Percentiles rank a stretch among this genome's conserved stretches.
These are phyloP conservation scores for Phymatotrichopsis omnivora DNA, from an alignment of 2,329 filamentous ascomycete genomes.

Conservation along the genomic window DNA sequence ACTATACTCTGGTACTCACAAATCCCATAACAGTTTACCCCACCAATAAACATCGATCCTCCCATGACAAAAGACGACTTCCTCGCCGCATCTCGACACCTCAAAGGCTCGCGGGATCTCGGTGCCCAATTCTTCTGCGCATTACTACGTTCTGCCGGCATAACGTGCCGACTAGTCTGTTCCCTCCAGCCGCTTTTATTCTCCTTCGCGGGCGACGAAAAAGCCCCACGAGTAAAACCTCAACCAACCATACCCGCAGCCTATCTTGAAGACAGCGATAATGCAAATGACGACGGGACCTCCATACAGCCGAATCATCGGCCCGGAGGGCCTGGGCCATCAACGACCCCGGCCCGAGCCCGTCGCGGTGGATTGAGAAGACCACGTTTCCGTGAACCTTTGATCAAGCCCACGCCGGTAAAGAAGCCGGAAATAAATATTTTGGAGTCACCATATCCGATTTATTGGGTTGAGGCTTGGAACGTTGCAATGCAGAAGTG, in stretches of 20 bases:
- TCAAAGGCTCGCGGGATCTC: conserved; percentile 77
- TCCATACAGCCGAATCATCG: conserved; percentile 16
- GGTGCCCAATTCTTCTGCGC: conserved; percentile 88
- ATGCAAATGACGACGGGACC: conserved; percentile 15
- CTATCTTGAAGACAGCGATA: conserved; percentile 21
- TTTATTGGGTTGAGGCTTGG: conserved; percentile 93
- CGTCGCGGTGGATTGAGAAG: conserved; percentile 11
- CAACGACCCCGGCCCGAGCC: not conserved
- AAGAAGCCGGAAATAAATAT: conserved; percentile 8
- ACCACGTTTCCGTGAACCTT: conserved; percentile 12
- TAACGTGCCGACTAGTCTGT: conserved; percentile 74
- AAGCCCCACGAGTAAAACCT: conserved; percentile 33
- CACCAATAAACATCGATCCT: conserved; percentile 20
- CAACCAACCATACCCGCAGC: conserved; percentile 15
- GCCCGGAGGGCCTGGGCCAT: conserved; percentile 21
- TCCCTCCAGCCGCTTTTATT: conserved; percentile 79
- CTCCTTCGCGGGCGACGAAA: conserved; percentile 40
- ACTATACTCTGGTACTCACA: conserved; percentile 9
- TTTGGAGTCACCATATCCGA: conserved; percentile 43
- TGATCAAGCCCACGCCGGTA: conserved; percentile 1
- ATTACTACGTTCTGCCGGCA: conserved; percentile 67
- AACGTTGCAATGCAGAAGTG: conserved; percentile 82
- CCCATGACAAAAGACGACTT: conserved; percentile 64
- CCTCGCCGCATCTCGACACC: conserved; percentile 52
- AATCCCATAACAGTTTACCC: conserved; percentile 8